Base-by-base conservation (phyloP, 129 eudicot species). In the Flaveria bidentis region DNA sequence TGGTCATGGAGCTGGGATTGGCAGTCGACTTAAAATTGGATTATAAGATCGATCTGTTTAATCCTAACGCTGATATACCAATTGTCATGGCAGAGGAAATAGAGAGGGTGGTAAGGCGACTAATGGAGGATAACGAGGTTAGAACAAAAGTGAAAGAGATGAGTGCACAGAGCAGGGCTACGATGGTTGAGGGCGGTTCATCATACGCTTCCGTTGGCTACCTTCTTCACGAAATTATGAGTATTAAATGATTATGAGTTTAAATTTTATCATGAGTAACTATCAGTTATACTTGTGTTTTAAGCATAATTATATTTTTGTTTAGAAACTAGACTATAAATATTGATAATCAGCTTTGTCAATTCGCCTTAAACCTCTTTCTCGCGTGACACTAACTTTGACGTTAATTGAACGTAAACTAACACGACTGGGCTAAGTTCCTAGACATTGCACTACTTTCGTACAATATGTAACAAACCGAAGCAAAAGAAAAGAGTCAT, bases 171-270 rank as follows among this genome's bases (percentile, higher is more conserved):
- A 76, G 73, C 11, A 66, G 64, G 72, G 51, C 7, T 2, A 30
- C 79, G 1, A 41, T 64, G 13, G 22, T 9, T 12, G 80, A 63
- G 30, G 88, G 88, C 6, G 92, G 92, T 52, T 82, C 86, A 12
- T 88, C 93, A 2, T 67, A 25, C 28, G 50, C 72, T 28, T 47
- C 79, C 5, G 41, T 75, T 49, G 49, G 39, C 20, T 51, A 28
- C 16, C 9, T 75, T 36, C 42, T 75, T 47, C 39, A 47, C 3
- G 63, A 63, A 28, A 63, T 75, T 3, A 64, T 49, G 14, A 53
- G 50, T 4, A 72, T 36, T 6, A 72, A 10, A 53, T 28, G 2
- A 69, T 36, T 8, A 69, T 15, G 45, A 47, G 11, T 69, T 47
- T 6, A 45, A 25, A 1, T 7, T 51, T 9, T 45, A 2, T 45